Evolutionary conservation across 2,329 filamentous ascomycete species (phyloP), one percentile per base, ranked within the genome.

Genomic region (Fusarium denticulatum): DNA sequence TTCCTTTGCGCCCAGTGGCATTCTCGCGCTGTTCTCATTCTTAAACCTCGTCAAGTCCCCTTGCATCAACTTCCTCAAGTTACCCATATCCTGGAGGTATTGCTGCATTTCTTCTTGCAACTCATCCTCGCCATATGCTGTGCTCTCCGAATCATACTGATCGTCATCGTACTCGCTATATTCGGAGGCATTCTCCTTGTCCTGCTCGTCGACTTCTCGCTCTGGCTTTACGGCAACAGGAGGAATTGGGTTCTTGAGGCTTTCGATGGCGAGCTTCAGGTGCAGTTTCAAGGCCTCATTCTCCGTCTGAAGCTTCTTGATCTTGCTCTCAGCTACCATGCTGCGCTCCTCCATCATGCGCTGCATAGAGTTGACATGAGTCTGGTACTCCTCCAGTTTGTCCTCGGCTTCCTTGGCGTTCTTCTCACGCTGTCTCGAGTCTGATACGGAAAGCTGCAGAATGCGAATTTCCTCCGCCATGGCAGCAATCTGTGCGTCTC

Each of bases 401-500:
- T 96, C 94, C 72, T 95, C 94, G 73, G 94, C 91, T 42, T 92
- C 88, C 77, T 92, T 90, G 63, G 91, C 92, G 77, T 95, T 94
- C 80, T 94, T 92, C 82, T 96, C 94, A 59, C 88, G 90, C 76
- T 87, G 90, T 71, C 86, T 85, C 57, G 86, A 89, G 78, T 94
- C 90, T 15, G 88, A 89, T 30, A 93, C 90, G 14, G 86, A 94
- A 71, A 97, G 88, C 81, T 98, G 96, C 58, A 99, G 87, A 34
- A 88, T 84, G 26, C 95, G 94, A 75, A 99, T 99, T 75, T 97
- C 96, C 79, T 97, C 96, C 15, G 94, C 92, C 96, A 99, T 98
- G 79, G 95, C 93, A 4, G 90, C 87, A 78, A 99, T 97, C 82
- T 98, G 94, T 8, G 94, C 95, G 82, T 99, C 96, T 73, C 97